phyloP scores from a whole-genome alignment of 352 stramenopile species.

The Phytophthora quininea region DNA sequence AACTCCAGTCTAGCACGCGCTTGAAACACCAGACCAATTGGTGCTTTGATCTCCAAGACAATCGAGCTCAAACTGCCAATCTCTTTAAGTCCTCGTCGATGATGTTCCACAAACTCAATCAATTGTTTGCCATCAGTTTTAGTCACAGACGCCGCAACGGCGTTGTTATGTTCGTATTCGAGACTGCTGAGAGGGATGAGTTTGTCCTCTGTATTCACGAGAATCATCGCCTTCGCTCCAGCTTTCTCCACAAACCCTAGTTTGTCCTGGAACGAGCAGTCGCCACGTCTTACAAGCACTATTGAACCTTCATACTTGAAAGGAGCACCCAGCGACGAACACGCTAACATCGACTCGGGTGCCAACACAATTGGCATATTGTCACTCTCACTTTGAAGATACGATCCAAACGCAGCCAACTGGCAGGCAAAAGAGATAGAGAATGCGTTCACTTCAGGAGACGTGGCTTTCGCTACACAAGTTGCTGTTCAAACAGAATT shows the following conservation, averaged over 20 bases:
- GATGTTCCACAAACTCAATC: slow-evolving; percentile 14
- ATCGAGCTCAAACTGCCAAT: slow-evolving; percentile 3
- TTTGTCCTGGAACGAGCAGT: slow-evolving; percentile 52
- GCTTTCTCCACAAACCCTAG: slow-evolving; percentile 25
- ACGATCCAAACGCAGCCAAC: slow-evolving; percentile 40
- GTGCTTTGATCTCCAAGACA: slow-evolving; percentile 3
- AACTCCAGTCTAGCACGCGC: slow-evolving; percentile 40
- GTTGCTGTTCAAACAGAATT: slow-evolving; percentile 8
- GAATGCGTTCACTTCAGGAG: not conserved
- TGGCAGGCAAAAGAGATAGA: slow-evolving; percentile 31
- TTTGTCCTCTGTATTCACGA: slow-evolving; percentile 47
- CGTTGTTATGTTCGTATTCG: slow-evolving; percentile 18
- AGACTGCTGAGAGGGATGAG: slow-evolving; percentile 33
- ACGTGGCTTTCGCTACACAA: slow-evolving; percentile 2
- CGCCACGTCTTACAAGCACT: slow-evolving; percentile 42
- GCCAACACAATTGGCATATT: slow-evolving; percentile 18
- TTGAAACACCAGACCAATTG: slow-evolving; percentile 22
- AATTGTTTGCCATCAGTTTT: slow-evolving; percentile 35
- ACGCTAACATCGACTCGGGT: slow-evolving; percentile 27
- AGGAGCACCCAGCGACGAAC: slow-evolving; percentile 10
- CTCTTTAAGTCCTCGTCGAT: not conserved
- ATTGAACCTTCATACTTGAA: slow-evolving; percentile 11
- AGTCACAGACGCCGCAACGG: slow-evolving; percentile 33
- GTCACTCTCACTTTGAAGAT: slow-evolving; percentile 13
- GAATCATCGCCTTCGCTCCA: slow-evolving; percentile 33